Conservation (phyloP, 495 filamentous ascomycete species). For the Tuber calosporum region DNA sequence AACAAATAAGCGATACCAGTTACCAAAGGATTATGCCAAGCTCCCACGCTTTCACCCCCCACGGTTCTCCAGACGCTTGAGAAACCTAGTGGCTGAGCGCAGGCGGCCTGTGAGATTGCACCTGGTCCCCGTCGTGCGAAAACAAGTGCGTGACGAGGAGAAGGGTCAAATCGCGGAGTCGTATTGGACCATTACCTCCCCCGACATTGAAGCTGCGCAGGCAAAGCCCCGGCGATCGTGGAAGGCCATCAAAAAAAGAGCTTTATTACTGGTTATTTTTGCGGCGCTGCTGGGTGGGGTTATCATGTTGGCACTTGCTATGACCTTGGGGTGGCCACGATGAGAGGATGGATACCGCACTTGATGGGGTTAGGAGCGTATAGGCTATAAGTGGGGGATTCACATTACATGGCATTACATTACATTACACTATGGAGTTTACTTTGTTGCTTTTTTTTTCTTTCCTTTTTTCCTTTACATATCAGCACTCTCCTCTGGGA, state of each 20-base stretch:
- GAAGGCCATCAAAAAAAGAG: not conserved
- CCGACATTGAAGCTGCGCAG: constrained; percentile 15
- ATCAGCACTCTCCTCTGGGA: not conserved
- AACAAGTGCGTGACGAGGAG: constrained; percentile 18
- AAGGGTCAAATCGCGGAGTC: not conserved
- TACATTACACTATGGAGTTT: not conserved
- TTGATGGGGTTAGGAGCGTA: not conserved
- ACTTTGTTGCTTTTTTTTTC: not conserved
- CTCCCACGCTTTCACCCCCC: constrained; percentile 34
- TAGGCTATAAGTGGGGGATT: not conserved
- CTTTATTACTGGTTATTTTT: not conserved
- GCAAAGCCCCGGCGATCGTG: not conserved
- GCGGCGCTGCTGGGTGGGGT: not conserved
- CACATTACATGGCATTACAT: not conserved
- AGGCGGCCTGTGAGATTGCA: constrained; percentile 26
- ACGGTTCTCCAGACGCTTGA: constrained; percentile 26
- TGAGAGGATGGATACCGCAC: not conserved
- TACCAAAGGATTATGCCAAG: constrained; percentile 25
- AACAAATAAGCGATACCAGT: not conserved
- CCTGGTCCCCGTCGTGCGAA: constrained; percentile 11
- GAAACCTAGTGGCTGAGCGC: constrained; percentile 27
- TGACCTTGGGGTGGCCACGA: not conserved
- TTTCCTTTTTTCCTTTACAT: not conserved
- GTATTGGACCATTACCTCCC: constrained; percentile 14
- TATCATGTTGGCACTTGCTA: not conserved